Evolutionary conservation across 305 asterid genomes (phyloP).

Genomic region (Fraxinus ornus): DNA sequence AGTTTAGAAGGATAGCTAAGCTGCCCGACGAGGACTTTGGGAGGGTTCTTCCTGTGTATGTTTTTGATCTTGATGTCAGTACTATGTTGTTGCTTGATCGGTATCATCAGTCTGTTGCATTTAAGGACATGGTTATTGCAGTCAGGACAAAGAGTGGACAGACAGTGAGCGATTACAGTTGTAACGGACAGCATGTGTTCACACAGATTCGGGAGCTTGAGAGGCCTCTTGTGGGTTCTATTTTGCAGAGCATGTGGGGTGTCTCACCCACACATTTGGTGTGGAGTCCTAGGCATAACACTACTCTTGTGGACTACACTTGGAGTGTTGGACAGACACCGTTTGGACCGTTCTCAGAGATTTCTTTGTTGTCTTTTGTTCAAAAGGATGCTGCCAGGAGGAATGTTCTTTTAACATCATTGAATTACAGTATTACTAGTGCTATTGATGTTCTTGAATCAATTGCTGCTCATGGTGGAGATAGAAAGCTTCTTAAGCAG

Average conservation of each 20-base stretch:
- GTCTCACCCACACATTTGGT: constrained; percentile 80
- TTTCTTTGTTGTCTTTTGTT: constrained; percentile 70
- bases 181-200: constrained; percentile 84
- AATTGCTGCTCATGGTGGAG: background rate
- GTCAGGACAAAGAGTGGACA: constrained; percentile 80
- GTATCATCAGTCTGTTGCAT: constrained; percentile 84
- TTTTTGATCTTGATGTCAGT: constrained; percentile 73
- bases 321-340: constrained; percentile 96
- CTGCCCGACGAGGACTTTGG: constrained; percentile 73
- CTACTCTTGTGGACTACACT: constrained; percentile 74
- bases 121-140: constrained; percentile 90
- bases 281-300: constrained; percentile 89
- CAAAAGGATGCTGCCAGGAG: constrained; percentile 95
- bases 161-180: constrained; percentile 83
- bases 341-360: constrained; percentile 89
- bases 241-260: constrained; percentile 96
- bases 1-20: constrained; percentile 63
- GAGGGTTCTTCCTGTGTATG: constrained; percentile 75
- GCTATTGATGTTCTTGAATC: constrained; percentile 24
- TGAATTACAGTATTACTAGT: constrained; percentile 69
- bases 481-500: constrained; percentile 43
- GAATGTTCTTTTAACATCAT: constrained; percentile 65
- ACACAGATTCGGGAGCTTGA: constrained; percentile 76
- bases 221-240: constrained; percentile 87
- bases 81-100: constrained; percentile 70